phyloP scores from a whole-genome alignment of 768 basidiomycete genomes.

The Nevesoporus exiguus region DNA sequence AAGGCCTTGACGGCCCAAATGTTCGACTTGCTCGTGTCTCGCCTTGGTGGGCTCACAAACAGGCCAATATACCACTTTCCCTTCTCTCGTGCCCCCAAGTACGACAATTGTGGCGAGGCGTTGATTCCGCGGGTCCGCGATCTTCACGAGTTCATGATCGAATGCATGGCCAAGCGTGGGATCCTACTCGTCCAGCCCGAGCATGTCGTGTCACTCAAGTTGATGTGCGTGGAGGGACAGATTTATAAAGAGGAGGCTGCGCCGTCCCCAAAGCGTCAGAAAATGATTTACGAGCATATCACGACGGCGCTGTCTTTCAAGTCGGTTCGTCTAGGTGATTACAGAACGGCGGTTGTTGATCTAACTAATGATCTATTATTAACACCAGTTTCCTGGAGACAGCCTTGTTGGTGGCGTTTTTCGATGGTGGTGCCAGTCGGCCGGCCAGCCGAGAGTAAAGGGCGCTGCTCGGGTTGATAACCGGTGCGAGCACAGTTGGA shows the following conservation, averaged over 20 bases:
- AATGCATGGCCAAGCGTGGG: neutral
- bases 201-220: neutral
- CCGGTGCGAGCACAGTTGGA: no score
- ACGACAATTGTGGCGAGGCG: neutral
- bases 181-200: neutral
- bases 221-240: neutral
- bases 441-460: no score
- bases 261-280: neutral
- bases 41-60: conserved; percentile 41
- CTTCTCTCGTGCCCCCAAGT: conserved; percentile 22
- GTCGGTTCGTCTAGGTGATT: neutral
- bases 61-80: conserved; percentile 45
- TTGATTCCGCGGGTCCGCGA: neutral
- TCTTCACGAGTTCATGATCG: neutral
- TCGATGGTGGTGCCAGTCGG: no score
- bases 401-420: no score
- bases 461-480: no score
- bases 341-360: neutral
- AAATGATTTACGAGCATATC: neutral
- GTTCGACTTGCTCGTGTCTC: conserved; percentile 41
- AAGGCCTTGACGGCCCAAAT: conserved; percentile 42
- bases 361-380: neutral
- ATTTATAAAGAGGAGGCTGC: neutral
- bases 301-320: neutral
- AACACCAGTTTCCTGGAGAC: neutral